phyloP scores from a whole-genome alignment of 2,329 filamentous ascomycete genomes.

The Phymatotrichopsis omnivora region DNA sequence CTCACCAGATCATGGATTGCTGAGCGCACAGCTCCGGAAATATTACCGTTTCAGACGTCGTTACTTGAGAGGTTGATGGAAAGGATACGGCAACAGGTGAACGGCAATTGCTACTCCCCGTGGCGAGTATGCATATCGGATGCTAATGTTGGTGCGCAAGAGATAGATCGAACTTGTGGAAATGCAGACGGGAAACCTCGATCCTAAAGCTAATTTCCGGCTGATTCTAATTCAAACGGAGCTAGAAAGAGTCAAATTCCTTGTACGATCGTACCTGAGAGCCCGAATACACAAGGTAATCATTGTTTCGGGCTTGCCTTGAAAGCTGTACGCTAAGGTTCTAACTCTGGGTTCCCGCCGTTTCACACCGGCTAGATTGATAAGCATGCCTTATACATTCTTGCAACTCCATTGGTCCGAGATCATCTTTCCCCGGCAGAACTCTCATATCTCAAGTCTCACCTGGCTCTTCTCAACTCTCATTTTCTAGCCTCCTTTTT shows the following conservation, averaged over 20 bases:
- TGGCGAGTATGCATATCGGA: not conserved
- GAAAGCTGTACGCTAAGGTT: not conserved
- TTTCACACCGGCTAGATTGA: conserved; percentile 51
- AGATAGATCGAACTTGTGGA: conserved; percentile 55
- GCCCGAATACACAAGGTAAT: conserved; percentile 75
- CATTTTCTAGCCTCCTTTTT: conserved; percentile 85
- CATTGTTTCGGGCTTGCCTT: conserved; percentile 30
- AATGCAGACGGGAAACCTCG: conserved; percentile 72
- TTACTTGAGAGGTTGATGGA: conserved; percentile 75
- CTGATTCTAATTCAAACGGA: conserved; percentile 96
- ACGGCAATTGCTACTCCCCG: too few species aligned
- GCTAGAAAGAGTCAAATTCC: conserved; percentile 84
- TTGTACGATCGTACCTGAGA: conserved; percentile 72
- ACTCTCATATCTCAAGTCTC: conserved; percentile 68
- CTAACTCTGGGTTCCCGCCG: not conserved
- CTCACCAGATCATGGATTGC: conserved; percentile 89
- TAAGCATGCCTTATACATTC: conserved; percentile 63
- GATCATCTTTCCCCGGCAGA: conserved; percentile 65
- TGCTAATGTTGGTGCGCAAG: conserved; percentile 7
- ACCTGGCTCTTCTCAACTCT: conserved; percentile 71
- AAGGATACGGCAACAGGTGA: conserved; percentile 54
- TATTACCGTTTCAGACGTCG: conserved; percentile 66
- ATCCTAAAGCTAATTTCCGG: conserved; percentile 81
- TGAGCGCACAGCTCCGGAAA: conserved; percentile 77
- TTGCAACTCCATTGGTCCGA: conserved; percentile 47